Evolutionary conservation across 176 grass and related monocot species (phyloP).

Genomic region (Avena sativa): DNA sequence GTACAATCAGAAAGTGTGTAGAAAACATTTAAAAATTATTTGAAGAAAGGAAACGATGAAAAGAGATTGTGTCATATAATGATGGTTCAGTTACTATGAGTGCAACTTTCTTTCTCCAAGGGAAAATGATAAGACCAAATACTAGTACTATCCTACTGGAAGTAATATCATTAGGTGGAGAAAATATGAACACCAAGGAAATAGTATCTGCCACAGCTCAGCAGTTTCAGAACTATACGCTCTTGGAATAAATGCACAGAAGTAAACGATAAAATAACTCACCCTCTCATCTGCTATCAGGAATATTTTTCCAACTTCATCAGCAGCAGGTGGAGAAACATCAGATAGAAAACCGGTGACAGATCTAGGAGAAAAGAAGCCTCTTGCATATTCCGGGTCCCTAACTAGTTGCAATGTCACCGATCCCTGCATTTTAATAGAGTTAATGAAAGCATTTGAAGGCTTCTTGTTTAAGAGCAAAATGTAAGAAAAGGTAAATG

Average conservation of each 20-base stretch:
- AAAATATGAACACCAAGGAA: conserved; percentile 35
- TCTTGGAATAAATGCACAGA: conserved; percentile 21
- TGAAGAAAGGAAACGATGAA: neutral
- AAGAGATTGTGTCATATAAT: neutral
- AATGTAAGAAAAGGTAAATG: conserved; percentile 39
- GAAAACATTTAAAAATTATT: conserved; percentile 34
- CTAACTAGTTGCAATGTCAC: conserved; percentile 83
- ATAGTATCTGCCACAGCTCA: neutral
- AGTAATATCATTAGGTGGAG: neutral
- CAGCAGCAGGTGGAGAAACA: conserved; percentile 86
- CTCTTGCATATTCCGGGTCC: conserved; percentile 72
- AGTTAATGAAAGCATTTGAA: conserved; percentile 38
- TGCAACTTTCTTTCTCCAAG: neutral
- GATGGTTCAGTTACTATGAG: conserved; percentile 9
- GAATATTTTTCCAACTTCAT: conserved; percentile 98
- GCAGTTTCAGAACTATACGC: conserved; percentile 9
- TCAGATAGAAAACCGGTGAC: conserved; percentile 96
- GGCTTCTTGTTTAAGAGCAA: conserved; percentile 9
- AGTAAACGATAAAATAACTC: conserved; percentile 44
- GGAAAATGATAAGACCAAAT: neutral
- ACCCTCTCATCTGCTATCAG: conserved; percentile 82
- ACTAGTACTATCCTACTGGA: conserved; percentile 3
- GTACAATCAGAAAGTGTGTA: conserved; percentile 42
- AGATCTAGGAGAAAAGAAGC: conserved; percentile 94
- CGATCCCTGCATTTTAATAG: conserved; percentile 68